A percentile compares a stretch with the other conserved stretches of the same genome.
These are phyloP conservation scores for Backusella morwellensis DNA, from an alignment of 192 early-diverging fungal species.

Conservation along the genomic window DNA sequence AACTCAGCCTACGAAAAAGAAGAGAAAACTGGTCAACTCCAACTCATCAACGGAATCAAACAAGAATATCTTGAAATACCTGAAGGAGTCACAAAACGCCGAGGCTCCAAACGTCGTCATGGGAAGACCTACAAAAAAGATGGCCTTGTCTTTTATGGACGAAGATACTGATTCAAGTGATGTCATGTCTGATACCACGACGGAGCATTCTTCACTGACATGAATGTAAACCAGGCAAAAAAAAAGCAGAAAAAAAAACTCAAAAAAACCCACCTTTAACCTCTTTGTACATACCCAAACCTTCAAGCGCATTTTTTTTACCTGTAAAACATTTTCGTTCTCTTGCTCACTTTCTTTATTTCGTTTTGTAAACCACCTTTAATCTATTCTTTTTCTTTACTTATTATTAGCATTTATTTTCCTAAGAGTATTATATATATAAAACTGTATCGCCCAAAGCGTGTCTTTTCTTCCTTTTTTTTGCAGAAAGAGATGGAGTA, in stretches of 20 bases:
- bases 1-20: background rate
- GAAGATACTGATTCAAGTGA: background rate
- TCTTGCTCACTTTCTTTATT: background rate
- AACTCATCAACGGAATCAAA: background rate
- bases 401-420: background rate
- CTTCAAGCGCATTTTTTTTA: background rate
- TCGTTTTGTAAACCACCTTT: background rate
- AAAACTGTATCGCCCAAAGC: background rate
- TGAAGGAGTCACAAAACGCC: background rate
- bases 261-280: too few relatives aligned
- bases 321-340: background rate
- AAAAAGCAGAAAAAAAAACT: background rate
- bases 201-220: background rate
- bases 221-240: background rate
- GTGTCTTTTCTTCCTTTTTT: background rate
- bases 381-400: too few relatives aligned
- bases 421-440: background rate
- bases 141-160: background rate
- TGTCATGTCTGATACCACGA: background rate
- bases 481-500: too few relatives aligned
- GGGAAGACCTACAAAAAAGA: constrained; percentile 1
- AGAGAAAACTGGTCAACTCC: background rate
- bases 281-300: background rate
- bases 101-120: background rate
- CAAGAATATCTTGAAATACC: background rate